These are phyloP conservation scores for Cardamine occulta DNA, from an alignment of 345 rosid genomes.

Conservation along the genomic window DNA sequence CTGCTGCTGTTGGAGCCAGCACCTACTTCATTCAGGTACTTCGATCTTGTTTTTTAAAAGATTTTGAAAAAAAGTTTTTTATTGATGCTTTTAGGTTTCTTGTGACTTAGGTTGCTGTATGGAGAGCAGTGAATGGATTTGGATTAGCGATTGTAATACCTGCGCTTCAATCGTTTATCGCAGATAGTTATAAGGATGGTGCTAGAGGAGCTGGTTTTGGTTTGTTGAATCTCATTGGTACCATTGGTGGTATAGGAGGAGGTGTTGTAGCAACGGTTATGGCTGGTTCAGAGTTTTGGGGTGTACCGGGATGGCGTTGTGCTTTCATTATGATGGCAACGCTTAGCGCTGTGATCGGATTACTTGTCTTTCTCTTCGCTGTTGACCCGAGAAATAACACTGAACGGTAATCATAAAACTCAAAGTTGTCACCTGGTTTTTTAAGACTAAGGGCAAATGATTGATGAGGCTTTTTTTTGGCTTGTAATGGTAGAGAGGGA, in stretches of 20 bases:
- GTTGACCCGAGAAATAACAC: conserved; percentile 60
- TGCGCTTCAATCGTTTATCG: conserved; percentile 92
- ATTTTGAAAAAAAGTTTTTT: neutral
- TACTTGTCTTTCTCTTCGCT: conserved; percentile 77
- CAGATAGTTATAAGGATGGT: conserved; percentile 86
- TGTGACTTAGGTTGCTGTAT: conserved; percentile 64
- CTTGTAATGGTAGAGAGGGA: conserved; percentile 54
- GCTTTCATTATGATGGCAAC: conserved; percentile 91
- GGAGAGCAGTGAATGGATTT: conserved; percentile 97
- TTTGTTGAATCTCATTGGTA: conserved; percentile 75
- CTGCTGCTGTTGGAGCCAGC: conserved; percentile 94
- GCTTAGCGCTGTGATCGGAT: conserved; percentile 71
- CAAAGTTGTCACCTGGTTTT: neutral
- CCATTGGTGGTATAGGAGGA: conserved; percentile 92
- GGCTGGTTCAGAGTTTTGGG: conserved; percentile 84
- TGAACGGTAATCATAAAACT: conserved; percentile 30
- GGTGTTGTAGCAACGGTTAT: conserved; percentile 92
- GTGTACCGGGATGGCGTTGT: conserved; percentile 88
- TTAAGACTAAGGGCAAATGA: neutral
- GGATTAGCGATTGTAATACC: conserved; percentile 98
- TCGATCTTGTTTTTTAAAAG: neutral
- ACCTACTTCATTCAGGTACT: conserved; percentile 66
- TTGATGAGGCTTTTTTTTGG: neutral
- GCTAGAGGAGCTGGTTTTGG: conserved; percentile 95
- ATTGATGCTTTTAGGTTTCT: neutral